Conservation (phyloP, 306 rosid species). For the Sophora flavescens region DNA sequence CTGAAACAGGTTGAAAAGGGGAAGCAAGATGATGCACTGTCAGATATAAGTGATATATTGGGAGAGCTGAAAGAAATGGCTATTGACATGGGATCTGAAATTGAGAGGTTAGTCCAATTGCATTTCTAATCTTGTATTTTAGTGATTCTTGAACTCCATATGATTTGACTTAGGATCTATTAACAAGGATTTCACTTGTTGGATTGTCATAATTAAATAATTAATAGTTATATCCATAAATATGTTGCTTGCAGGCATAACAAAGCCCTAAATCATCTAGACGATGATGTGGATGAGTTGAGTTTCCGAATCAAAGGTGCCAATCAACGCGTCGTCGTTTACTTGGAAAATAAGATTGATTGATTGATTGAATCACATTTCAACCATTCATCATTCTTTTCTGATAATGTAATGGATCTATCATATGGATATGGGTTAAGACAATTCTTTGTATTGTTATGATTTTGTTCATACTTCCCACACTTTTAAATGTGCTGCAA, state of each 20-base stretch:
- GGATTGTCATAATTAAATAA: not conserved
- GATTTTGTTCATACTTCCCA: slow-evolving; percentile 6
- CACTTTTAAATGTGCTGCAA: slow-evolving; percentile 28
- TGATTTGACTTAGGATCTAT: not conserved
- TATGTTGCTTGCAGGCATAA: slow-evolving; percentile 77
- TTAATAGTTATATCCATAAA: slow-evolving; percentile 28
- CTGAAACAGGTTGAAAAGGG: slow-evolving; percentile 70
- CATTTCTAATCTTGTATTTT: slow-evolving; percentile 1
- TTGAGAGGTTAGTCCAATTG: slow-evolving; percentile 69
- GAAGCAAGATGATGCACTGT: slow-evolving; percentile 93
- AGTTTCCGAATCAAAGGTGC: slow-evolving; percentile 71
- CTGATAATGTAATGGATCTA: slow-evolving; percentile 20
- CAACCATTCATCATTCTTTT: slow-evolving; percentile 8
- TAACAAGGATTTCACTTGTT: slow-evolving; percentile 15
- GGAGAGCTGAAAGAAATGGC: slow-evolving; percentile 97
- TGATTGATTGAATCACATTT: slow-evolving; percentile 40
- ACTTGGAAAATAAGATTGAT: slow-evolving; percentile 69
- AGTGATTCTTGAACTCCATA: slow-evolving; percentile 3
- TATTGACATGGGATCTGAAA: slow-evolving; percentile 93
- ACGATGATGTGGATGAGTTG: slow-evolving; percentile 77
- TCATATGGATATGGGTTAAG: slow-evolving; percentile 27
- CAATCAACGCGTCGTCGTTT: slow-evolving; percentile 76
- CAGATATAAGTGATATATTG: slow-evolving; percentile 76
- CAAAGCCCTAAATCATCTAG: slow-evolving; percentile 57
- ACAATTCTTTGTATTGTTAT: not conserved